Evolutionary conservation across 75 land plant genomes (phyloP), one percentile per base, ranked within the genome.

Genomic region (Pinus taeda): DNA sequence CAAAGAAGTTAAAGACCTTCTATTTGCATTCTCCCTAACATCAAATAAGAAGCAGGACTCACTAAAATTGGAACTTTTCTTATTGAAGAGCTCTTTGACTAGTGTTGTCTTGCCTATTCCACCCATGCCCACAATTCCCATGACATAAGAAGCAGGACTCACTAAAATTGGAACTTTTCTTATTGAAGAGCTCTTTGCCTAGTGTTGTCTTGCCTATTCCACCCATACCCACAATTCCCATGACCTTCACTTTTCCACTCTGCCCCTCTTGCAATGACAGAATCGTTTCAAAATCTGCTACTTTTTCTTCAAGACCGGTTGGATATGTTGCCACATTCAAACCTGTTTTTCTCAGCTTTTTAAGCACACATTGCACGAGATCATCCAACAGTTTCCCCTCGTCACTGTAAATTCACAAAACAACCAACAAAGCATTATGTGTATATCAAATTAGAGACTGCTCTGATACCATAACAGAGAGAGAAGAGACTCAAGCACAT

Each of bases 91-190:
- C 0, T 66, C n/a, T 66, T 66, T 66, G 17, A 45, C 70, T 14
- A 66, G 70, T 17, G 70, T 66, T 15, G 70, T 66, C 18, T 66
- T 66, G 18, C 70, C 70, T 2, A 15, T 0, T 29, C 69, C 69
- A 4, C 69, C 69, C 69, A 65, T 65, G 17, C 69, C 69, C 37
- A 65, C 69, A 15, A 65, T 65, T 29, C 69, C 69, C 17, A 65
- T 6, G 17, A 65, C 24, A 66, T 15, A 66, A 0, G 30, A 66
- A 66, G 37, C 70, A 33, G 5, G 45, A 66, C 8, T 18, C 37
- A 14, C 30, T 3, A 18, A 66, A 33, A 39, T 18, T 33, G 20
- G 45, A 36, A 39, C n/a, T 6, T 15, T 66, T 37, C 6, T 18
- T 17, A 18, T 66, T 66, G 70, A 17, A 66, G 42, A 66, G 18